These are phyloP conservation scores for Macrophomina phaseolina DNA, from an alignment of 2,329 filamentous ascomycete species.

Conservation along the genomic window DNA sequence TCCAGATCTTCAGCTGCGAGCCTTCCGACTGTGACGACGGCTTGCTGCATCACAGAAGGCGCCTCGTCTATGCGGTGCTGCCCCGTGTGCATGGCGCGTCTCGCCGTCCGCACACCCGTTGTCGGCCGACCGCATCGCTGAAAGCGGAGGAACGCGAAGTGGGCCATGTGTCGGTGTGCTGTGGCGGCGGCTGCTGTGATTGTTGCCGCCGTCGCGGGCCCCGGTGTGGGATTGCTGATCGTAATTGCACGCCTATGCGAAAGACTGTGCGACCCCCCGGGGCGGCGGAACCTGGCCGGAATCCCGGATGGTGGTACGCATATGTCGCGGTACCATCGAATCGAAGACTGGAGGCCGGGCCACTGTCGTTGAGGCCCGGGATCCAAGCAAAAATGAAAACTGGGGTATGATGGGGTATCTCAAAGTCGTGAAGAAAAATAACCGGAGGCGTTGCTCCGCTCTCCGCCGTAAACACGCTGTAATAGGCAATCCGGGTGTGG, in stretches of 20 bases:
- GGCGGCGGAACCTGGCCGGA: neutral
- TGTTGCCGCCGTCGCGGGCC: conserved; percentile 1
- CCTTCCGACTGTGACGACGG: conserved; percentile 27
- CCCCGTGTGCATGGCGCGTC: conserved; percentile 26
- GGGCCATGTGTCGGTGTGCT: conserved; percentile 12
- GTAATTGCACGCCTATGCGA: conserved; percentile 16
- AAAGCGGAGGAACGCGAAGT: neutral
- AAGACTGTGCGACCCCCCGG: conserved; percentile 8
- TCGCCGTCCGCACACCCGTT: neutral
- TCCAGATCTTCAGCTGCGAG: conserved; percentile 21
- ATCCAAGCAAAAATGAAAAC: conserved; percentile 14
- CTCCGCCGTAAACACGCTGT: neutral
- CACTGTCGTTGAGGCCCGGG: no score
- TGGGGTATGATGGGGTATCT: conserved; percentile 14
- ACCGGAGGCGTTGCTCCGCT: conserved; percentile 3
- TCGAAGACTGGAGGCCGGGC: no score
- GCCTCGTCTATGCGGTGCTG: conserved; percentile 30
- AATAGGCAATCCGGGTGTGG: conserved; percentile 5
- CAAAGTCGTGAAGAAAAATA: conserved; percentile 2
- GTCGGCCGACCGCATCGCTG: neutral
- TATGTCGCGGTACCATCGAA: neutral
- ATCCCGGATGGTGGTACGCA: conserved; percentile 8
- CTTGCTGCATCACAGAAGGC: conserved; percentile 26
- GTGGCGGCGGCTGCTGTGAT: neutral
- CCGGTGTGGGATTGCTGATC: neutral